Base-by-base conservation (phyloP, 768 basidiomycete species). In the Suillus cothurnatus region DNA sequence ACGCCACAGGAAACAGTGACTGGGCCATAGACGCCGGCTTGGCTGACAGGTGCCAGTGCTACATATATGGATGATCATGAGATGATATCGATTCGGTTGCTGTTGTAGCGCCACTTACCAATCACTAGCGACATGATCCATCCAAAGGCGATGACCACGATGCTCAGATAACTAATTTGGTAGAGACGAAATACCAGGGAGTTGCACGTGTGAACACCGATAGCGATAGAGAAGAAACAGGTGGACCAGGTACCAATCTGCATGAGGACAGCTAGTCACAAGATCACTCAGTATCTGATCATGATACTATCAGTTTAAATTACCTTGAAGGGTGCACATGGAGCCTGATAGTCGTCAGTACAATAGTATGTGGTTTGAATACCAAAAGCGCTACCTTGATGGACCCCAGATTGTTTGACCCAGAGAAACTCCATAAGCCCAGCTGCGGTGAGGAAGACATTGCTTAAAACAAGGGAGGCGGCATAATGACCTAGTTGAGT, bases 401-500 rank as follows among this genome's bases (percentile, higher is more conserved):
- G 78, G 23, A 90, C 80, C 14, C 81, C 82, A 45, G 76, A 78
- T 43, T 74, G 64, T 15, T 74, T 61, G 39, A 84, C 59, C 86
- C 88, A 91, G 36, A 74, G 70, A 58, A 88, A 68, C 39, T 83
- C 81, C 58, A 91, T 80, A 11, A 89, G 73, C 45, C 87, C 88
- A 61, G 87, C 80, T 19, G 80, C 61, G 38, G 82, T 81, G 64
- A 78, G 84, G 71, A 88, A 76, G 61, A 85, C 76, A 72, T 91
- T 87, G 66, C 84, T 83, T 32, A 87, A 68, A 66, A 91, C 78
- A 63, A 93, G 79, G 70, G 86, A 90, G 45, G 79, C 81, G n/a
- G 85, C 83, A 72, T 91, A 91, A 59, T 84, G 82, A 1, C 91
- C 91, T 17, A 91, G 82, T 67, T 90, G 89, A 8, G 89, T 90